Conservation (phyloP, 352 stramenopile genomes). For the Globisporangium takayamanum region DNA sequence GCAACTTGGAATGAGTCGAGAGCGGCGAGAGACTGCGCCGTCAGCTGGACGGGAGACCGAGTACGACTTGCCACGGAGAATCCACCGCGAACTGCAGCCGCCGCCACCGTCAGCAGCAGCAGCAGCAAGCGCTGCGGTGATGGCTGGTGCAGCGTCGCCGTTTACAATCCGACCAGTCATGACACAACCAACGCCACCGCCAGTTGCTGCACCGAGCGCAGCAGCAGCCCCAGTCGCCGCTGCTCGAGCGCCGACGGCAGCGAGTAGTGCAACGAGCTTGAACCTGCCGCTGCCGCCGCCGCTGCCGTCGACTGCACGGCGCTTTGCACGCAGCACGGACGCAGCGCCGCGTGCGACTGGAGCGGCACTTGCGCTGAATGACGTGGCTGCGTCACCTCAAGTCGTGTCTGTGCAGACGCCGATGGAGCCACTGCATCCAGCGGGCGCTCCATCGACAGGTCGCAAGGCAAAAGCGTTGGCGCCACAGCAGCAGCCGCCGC, state of each 20-base stretch:
- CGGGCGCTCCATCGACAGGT: no score
- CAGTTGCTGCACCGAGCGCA: no score
- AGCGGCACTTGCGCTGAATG: background rate
- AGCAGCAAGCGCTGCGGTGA: background rate
- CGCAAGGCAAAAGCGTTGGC: background rate
- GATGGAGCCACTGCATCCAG: no score
- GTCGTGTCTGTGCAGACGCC: no score
- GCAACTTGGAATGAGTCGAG: background rate
- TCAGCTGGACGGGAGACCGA: constrained; percentile 16
- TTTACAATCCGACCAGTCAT: background rate
- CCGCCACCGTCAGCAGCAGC: background rate
- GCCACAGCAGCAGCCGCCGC: background rate
- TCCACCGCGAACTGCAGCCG: constrained; percentile 32
- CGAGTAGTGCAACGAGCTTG: background rate
- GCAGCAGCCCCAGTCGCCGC: background rate
- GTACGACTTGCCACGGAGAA: constrained; percentile 20
- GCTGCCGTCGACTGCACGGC: constrained; percentile 7
- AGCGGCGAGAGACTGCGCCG: constrained; percentile 4
- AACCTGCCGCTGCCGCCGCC: constrained; percentile 10
- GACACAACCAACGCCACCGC: no score
- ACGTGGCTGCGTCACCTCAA: no score
- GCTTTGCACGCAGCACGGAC: background rate
- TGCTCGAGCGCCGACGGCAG: background rate
- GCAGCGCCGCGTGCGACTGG: no score
- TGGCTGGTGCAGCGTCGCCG: background rate